phyloP scores from a whole-genome alignment of 2,329 filamentous ascomycete genomes.

The Verticillium albo-atrum region DNA sequence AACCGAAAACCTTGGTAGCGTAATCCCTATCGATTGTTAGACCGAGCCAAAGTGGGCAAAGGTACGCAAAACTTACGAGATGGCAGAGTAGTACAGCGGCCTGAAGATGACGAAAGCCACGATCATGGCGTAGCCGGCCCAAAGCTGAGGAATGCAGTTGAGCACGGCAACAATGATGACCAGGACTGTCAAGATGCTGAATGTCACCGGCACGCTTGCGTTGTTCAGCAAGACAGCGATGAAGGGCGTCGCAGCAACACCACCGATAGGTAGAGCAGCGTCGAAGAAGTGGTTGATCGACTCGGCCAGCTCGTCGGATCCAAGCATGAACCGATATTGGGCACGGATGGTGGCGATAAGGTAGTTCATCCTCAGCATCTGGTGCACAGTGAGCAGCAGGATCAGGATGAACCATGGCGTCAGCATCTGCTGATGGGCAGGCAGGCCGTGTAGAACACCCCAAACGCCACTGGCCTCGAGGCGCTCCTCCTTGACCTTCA shows the following conservation, averaged over 20 bases:
- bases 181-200: constrained; percentile 51
- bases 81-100: constrained; percentile 71
- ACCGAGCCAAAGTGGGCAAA: neutral
- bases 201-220: constrained; percentile 55
- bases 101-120: constrained; percentile 66
- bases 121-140: constrained; percentile 63
- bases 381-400: constrained; percentile 55
- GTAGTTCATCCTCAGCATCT: constrained; percentile 67
- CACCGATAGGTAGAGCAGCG: constrained; percentile 58
- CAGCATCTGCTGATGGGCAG: constrained; percentile 59
- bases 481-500: constrained; percentile 51
- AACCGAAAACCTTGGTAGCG: constrained; percentile 75
- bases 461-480: constrained; percentile 60
- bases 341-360: constrained; percentile 60
- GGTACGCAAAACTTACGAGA: constrained; percentile 42
- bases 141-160: constrained; percentile 58
- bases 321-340: constrained; percentile 66
- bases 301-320: constrained; percentile 33
- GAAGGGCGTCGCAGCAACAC: constrained; percentile 65
- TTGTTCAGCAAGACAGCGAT: constrained; percentile 66
- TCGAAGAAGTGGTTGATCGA: constrained; percentile 36
- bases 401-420: constrained; percentile 71
- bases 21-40: constrained; percentile 49
- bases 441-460: constrained; percentile 64
- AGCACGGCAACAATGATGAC: constrained; percentile 60